These are phyloP conservation scores for Pleomassaria siparia DNA, from an alignment of 2,329 filamentous ascomycete genomes.

Conservation along the genomic window DNA sequence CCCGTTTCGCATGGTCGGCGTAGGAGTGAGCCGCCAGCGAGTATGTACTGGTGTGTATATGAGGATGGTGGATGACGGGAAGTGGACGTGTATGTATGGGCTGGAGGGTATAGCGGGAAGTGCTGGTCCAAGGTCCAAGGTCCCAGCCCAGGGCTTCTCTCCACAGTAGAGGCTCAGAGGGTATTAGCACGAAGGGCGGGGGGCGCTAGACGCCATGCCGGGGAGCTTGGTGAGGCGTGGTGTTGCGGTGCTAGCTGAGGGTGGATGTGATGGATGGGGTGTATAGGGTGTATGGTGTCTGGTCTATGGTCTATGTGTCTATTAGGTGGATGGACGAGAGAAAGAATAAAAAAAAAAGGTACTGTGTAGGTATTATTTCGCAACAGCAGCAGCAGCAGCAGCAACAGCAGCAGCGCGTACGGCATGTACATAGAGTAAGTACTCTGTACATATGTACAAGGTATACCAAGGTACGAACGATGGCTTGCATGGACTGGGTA, in stretches of 20 bases:
- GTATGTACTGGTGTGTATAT: neutral
- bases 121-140: neutral
- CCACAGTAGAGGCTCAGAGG: neutral
- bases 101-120: neutral
- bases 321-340: too few species aligned
- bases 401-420: too few species aligned
- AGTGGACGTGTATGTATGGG: slow-evolving; percentile 1
- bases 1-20: neutral
- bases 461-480: too few species aligned
- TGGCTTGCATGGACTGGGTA: slow-evolving; percentile 16
- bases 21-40: neutral
- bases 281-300: too few species aligned
- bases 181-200: slow-evolving; percentile 9
- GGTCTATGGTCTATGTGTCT: too few species aligned
- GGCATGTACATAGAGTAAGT: too few species aligned
- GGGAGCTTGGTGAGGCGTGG: neutral
- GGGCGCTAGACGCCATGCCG: neutral
- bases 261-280: slow-evolving; percentile 5
- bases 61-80: slow-evolving; percentile 2
- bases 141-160: too few species aligned
- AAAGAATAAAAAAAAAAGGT: too few species aligned
- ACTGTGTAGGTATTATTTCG: too few species aligned
- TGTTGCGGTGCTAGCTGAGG: slow-evolving; percentile 2
- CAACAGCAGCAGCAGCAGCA: too few species aligned
- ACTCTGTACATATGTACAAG: slow-evolving; percentile 18